These are phyloP conservation scores for Waltergamsia citrina DNA, from an alignment of 2,329 filamentous ascomycete species.

Conservation along the genomic window DNA sequence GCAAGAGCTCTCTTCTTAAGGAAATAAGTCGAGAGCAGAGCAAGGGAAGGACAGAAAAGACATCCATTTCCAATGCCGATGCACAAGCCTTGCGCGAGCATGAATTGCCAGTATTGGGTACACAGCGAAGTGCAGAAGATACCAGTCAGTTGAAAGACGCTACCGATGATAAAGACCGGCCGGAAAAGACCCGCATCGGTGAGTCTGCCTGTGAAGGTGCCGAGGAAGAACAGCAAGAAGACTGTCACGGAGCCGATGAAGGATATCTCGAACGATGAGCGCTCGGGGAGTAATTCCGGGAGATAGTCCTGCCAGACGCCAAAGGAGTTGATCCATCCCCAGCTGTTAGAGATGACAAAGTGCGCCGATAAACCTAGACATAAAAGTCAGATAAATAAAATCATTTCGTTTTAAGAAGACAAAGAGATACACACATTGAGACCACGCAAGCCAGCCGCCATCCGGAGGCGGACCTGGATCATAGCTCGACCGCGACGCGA, in stretches of 20 bases:
- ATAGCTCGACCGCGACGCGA: constrained; percentile 27
- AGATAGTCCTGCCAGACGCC: constrained; percentile 49
- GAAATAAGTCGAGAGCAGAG: constrained; percentile 60
- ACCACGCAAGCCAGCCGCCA: constrained; percentile 38
- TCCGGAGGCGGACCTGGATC: constrained; percentile 40
- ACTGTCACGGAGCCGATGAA: constrained; percentile 47
- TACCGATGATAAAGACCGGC: constrained; percentile 28
- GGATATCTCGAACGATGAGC: constrained; percentile 28
- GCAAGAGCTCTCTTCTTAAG: constrained; percentile 44
- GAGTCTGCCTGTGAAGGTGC: constrained; percentile 40
- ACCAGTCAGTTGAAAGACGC: constrained; percentile 31
- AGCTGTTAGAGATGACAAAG: constrained; percentile 5
- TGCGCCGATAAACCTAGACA: constrained; percentile 1
- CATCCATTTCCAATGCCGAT: constrained; percentile 50
- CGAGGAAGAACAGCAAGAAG: constrained; percentile 45
- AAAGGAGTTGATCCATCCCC: constrained; percentile 46
- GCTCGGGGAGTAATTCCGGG: constrained; percentile 22
- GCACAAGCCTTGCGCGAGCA: constrained; percentile 48
- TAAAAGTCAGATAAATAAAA: background rate
- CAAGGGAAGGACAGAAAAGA: constrained; percentile 54
- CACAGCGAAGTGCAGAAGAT: constrained; percentile 36
- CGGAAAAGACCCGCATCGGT: constrained; percentile 45
- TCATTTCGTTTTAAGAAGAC: background rate
- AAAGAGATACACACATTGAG: constrained; percentile 22
- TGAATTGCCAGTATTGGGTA: constrained; percentile 44